Conservation (phyloP, 352 stramenopile species). For the Saprolegnia diclina region DNA sequence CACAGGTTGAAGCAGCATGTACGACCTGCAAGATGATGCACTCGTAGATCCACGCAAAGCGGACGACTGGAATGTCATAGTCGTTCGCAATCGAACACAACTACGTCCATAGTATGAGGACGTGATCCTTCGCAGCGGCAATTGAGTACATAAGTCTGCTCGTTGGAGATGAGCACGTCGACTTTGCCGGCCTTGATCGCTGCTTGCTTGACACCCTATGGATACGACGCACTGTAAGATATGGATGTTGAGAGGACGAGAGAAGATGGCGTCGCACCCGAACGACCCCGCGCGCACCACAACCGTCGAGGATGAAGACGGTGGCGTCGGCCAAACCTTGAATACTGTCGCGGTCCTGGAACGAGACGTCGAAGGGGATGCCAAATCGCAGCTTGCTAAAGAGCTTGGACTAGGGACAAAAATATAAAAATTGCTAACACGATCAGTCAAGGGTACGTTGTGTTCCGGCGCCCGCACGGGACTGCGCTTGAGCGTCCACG, state of each 20-base stretch:
- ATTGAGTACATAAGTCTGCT: slow-evolving; percentile 56
- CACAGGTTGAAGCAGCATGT: neutral
- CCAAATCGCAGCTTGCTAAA: slow-evolving; percentile 57
- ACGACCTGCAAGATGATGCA: slow-evolving; percentile 74
- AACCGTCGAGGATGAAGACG: slow-evolving; percentile 54
- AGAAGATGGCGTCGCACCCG: slow-evolving; percentile 35
- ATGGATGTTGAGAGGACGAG: too few relatives aligned
- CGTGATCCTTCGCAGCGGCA: neutral
- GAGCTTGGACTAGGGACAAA: slow-evolving; percentile 30
- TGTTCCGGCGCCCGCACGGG: neutral
- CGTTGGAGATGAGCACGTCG: slow-evolving; percentile 61
- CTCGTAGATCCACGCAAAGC: slow-evolving; percentile 75
- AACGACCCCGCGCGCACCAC: slow-evolving; percentile 51
- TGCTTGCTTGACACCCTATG: slow-evolving; percentile 43
- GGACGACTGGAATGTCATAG: slow-evolving; percentile 41
- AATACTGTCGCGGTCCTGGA: slow-evolving; percentile 36
- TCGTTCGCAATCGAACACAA: slow-evolving; percentile 28
- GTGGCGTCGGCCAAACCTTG: slow-evolving; percentile 38
- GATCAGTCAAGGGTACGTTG: neutral
- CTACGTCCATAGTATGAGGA: neutral
- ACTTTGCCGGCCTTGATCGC: slow-evolving; percentile 31
- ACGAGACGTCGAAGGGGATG: slow-evolving; percentile 47
- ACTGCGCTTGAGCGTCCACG: slow-evolving; percentile 11
- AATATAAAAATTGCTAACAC: too few relatives aligned
- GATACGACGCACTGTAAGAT: neutral